A percentile compares a stretch with the other conserved stretches of the same genome.
Conservation (phyloP, 2,329 filamentous ascomycete species). For the Colletotrichum nymphaeae region DNA sequence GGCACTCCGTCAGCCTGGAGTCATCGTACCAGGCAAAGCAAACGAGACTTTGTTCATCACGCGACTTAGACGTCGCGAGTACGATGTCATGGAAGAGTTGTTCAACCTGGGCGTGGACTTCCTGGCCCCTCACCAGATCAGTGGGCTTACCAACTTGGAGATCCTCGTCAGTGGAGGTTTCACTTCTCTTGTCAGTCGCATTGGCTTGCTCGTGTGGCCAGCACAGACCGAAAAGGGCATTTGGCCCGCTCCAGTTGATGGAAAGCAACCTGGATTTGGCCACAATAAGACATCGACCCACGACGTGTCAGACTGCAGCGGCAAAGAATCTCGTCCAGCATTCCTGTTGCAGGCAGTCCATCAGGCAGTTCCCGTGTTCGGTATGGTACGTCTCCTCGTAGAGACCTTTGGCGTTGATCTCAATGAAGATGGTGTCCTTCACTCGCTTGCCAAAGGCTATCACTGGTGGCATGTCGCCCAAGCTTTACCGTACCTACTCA, state of each 20-base stretch:
- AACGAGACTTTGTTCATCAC: background rate
- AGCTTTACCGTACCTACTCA: constrained; percentile 32
- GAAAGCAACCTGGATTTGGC: background rate
- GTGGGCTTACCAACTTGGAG: background rate
- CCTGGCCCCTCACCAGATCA: background rate
- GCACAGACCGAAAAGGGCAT: constrained; percentile 20
- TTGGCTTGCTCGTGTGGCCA: constrained; percentile 33
- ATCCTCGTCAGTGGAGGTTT: constrained; percentile 37
- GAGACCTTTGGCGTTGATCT: constrained; percentile 47
- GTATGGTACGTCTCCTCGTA: constrained; percentile 47
- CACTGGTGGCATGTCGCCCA: constrained; percentile 35
- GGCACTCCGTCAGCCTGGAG: constrained; percentile 31
- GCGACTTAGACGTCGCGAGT: constrained; percentile 36
- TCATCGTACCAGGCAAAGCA: background rate
- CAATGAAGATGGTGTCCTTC: constrained; percentile 35
- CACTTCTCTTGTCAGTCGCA: constrained; percentile 35
- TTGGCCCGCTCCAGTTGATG: background rate
- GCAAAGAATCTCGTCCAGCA: constrained; percentile 6
- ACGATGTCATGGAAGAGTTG: constrained; percentile 39
- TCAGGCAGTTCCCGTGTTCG: constrained; percentile 47
- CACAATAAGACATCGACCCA: background rate
- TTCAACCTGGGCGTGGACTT: constrained; percentile 31
- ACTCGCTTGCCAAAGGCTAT: background rate
- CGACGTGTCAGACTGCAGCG: background rate
- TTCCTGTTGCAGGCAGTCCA: constrained; percentile 43